Conservation (phyloP, 768 basidiomycete genomes). For the Ephemerocybe angulata region DNA sequence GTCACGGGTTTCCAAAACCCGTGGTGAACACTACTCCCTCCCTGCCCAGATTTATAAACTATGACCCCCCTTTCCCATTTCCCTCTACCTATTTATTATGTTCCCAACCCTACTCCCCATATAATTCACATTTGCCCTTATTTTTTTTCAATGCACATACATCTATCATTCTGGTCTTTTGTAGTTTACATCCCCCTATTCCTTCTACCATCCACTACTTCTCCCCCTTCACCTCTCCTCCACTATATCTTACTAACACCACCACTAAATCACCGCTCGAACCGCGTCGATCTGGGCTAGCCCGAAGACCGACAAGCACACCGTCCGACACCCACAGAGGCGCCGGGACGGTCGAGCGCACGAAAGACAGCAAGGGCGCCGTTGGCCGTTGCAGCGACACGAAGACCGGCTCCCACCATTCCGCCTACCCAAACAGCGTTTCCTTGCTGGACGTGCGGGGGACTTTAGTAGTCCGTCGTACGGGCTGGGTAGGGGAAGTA, state of each 20-base stretch:
- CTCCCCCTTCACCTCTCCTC: too few relatives aligned
- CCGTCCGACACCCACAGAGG: background rate
- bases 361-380: too few relatives aligned
- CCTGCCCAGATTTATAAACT: too few relatives aligned
- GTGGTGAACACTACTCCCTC: too few relatives aligned
- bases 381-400: background rate
- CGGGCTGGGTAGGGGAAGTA: background rate
- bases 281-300: background rate
- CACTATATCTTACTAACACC: background rate
- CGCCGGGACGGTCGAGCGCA: background rate
- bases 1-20: too few relatives aligned
- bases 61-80: background rate
- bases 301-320: background rate
- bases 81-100: background rate
- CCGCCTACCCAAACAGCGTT: background rate
- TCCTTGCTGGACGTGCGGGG: background rate
- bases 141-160: too few relatives aligned
- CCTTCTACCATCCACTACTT: too few relatives aligned
- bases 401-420: background rate
- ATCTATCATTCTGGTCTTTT: too few relatives aligned
- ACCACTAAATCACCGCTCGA: background rate
- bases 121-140: too few relatives aligned
- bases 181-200: too few relatives aligned
- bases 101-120: background rate
- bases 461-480: background rate